Evolutionary conservation across 2,329 filamentous ascomycete species (phyloP).

Genomic region (Aaosphaeria arxii): DNA sequence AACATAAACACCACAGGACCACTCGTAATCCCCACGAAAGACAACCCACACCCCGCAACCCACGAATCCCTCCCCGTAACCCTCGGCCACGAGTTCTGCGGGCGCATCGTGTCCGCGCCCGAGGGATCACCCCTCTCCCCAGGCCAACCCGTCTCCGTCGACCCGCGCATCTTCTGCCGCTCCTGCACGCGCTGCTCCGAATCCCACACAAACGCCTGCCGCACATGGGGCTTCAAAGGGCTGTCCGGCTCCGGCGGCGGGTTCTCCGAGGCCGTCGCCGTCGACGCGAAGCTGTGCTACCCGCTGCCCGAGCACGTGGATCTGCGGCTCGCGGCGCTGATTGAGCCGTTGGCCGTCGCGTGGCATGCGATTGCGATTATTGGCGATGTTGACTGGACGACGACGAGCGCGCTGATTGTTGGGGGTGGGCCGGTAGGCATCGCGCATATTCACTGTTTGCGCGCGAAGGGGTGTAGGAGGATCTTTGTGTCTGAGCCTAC

Average conservation of each 20-base stretch:
- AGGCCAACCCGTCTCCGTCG: constrained; percentile 26
- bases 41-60: constrained; percentile 19
- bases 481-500: constrained; percentile 27
- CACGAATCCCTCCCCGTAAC: constrained; percentile 19
- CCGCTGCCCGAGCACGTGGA: constrained; percentile 19
- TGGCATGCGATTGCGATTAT: constrained; percentile 23
- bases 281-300: constrained; percentile 21
- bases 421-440: constrained; percentile 28
- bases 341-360: constrained; percentile 29
- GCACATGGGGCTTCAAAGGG: constrained; percentile 21
- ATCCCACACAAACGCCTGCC: constrained; percentile 18
- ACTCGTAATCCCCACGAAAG: constrained; percentile 8
- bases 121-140: constrained; percentile 12
- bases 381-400: constrained; percentile 7
- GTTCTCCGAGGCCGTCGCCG: constrained; percentile 19
- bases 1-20: constrained; percentile 10
- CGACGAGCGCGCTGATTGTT: constrained; percentile 17
- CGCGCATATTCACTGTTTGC: constrained; percentile 27
- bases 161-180: constrained; percentile 27
- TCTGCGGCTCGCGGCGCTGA: constrained; percentile 20
- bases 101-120: constrained; percentile 18
- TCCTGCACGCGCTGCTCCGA: constrained; percentile 16
- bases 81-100: constrained; percentile 31
- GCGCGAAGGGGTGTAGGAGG: constrained; percentile 24
- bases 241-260: constrained; percentile 23